A percentile compares a stretch with the other conserved stretches of the same genome.
Conservation (phyloP, 352 stramenopile genomes). For the Pelagophyceae sp. region DNA sequence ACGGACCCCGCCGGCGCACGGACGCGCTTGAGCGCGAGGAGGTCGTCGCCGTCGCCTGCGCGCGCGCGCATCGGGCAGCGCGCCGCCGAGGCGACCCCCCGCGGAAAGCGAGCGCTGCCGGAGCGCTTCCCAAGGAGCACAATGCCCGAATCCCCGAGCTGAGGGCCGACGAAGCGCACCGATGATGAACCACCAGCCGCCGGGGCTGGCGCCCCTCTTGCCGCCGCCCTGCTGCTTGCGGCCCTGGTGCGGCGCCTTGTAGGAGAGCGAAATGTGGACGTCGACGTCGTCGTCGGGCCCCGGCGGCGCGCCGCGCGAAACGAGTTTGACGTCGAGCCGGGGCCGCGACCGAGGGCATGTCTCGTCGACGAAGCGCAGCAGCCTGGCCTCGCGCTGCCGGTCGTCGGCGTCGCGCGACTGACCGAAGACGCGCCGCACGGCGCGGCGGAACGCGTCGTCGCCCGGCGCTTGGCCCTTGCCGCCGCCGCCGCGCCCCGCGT, state of each 20-base stretch:
- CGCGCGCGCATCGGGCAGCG: no score
- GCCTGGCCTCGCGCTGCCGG: background rate
- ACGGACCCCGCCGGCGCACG: background rate
- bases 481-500: no score
- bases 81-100: no score
- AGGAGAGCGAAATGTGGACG: background rate
- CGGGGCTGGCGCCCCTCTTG: no score
- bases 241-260: background rate
- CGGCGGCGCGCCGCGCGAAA: background rate
- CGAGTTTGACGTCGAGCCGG: background rate
- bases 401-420: no score
- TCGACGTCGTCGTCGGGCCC: background rate
- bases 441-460: background rate
- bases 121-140: no score
- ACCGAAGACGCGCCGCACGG: no score
- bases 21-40: slow-evolving; percentile 10
- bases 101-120: no score
- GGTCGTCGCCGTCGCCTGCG: slow-evolving; percentile 6
- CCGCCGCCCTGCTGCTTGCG: no score
- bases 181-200: slow-evolving; percentile 2
- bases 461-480: no score
- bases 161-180: no score
- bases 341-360: background rate
- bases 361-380: background rate
- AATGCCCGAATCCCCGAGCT: no score